Evolutionary conservation across 345 rosid species (phyloP).

Genomic region (Turritis glabra): DNA sequence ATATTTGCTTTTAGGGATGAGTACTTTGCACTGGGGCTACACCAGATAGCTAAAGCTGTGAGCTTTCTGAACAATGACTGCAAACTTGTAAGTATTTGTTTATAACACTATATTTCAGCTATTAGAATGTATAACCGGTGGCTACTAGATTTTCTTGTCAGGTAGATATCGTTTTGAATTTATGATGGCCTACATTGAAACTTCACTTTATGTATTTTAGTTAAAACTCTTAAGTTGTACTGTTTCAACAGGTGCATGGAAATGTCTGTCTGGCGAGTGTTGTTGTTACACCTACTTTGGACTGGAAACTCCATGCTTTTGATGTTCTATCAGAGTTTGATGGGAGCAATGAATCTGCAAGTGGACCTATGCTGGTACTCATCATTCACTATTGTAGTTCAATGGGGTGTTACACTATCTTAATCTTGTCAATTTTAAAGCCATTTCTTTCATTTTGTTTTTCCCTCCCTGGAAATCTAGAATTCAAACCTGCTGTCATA

Average conservation of each 20-base stretch:
- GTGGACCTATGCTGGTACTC: slow-evolving; percentile 76
- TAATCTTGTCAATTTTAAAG: slow-evolving; percentile 1
- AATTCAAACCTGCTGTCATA: background rate
- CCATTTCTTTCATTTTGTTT: background rate
- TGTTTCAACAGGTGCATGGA: slow-evolving; percentile 74
- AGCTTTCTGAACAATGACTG: slow-evolving; percentile 99
- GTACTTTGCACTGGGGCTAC: slow-evolving; percentile 91
- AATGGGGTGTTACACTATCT: background rate
- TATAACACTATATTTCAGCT: background rate
- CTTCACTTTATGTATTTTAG: background rate
- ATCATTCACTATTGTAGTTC: slow-evolving; percentile 10
- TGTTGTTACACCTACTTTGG: slow-evolving; percentile 94
- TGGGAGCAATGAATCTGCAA: slow-evolving; percentile 38
- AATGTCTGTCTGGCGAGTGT: slow-evolving; percentile 93
- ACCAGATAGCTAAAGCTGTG: slow-evolving; percentile 95
- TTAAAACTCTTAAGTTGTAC: background rate
- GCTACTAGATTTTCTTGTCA: slow-evolving; percentile 11
- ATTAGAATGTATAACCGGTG: background rate
- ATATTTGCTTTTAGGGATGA: slow-evolving; percentile 71
- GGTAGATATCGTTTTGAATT: slow-evolving; percentile 10
- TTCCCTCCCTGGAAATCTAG: background rate
- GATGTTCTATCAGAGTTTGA: slow-evolving; percentile 96
- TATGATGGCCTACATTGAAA: background rate
- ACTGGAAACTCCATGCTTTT: slow-evolving; percentile 99
- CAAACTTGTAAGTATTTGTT: slow-evolving; percentile 72